Evolutionary conservation across 345 rosid species (phyloP).

Genomic region (Xanthoceras sorbifolium): DNA sequence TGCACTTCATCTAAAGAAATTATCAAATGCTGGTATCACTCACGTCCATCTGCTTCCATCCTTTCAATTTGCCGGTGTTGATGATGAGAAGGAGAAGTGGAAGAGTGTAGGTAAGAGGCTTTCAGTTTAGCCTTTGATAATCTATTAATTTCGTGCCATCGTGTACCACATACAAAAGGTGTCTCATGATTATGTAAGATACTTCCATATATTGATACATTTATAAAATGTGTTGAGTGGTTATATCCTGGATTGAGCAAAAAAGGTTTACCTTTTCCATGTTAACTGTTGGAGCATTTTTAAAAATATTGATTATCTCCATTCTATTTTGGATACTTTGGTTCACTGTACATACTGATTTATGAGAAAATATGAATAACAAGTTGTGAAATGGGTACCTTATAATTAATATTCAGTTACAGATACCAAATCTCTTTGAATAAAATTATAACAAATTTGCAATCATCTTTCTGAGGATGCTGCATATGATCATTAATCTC

Average conservation of each 20-base stretch:
- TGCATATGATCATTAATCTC: neutral
- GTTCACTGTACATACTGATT: neutral
- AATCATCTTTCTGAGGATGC: slow-evolving; percentile 5
- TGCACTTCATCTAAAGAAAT: slow-evolving; percentile 68
- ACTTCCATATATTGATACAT: neutral
- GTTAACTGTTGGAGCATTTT: neutral
- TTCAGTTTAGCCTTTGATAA: slow-evolving; percentile 3
- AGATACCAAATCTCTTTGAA: neutral
- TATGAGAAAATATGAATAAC: neutral
- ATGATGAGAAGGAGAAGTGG: slow-evolving; percentile 85
- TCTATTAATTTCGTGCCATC: neutral
- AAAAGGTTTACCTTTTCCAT: neutral
- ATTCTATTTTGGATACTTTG: neutral
- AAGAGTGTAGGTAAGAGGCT: slow-evolving; percentile 62
- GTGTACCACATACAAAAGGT: neutral
- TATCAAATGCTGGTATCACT: slow-evolving; percentile 84
- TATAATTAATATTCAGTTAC: neutral
- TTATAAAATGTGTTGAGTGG: neutral
- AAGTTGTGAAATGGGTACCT: neutral
- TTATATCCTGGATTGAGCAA: neutral
- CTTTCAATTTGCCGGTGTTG: slow-evolving; percentile 87
- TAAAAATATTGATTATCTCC: neutral
- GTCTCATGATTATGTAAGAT: neutral
- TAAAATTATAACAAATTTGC: neutral
- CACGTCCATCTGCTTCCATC: slow-evolving; percentile 90